A percentile compares a stretch with the other conserved stretches of the same genome.
phyloP scores from a whole-genome alignment of 2,329 filamentous ascomycete genomes.

The Paecilomyces variotii region DNA sequence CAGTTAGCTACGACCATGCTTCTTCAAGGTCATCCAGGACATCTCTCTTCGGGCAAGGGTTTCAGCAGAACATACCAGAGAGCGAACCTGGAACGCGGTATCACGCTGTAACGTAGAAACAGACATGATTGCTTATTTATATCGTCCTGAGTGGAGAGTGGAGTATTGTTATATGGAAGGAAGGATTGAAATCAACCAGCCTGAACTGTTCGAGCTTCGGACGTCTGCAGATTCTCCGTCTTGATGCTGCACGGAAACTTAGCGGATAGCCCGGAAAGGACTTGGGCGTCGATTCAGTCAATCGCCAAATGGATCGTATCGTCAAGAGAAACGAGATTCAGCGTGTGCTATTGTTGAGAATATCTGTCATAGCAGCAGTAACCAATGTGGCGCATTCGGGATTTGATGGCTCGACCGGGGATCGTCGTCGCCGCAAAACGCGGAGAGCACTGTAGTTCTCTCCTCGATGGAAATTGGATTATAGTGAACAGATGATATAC shows the following conservation, averaged over 20 bases:
- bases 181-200: neutral
- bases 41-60: neutral
- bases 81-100: slow-evolving; percentile 41
- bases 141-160: slow-evolving; percentile 1
- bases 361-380: slow-evolving; percentile 17
- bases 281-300: neutral
- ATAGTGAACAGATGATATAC: neutral
- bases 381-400: slow-evolving; percentile 11
- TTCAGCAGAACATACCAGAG: slow-evolving; percentile 29
- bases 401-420: neutral
- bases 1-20: neutral
- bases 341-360: slow-evolving; percentile 11
- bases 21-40: neutral
- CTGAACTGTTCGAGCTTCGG: neutral
- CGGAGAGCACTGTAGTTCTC: neutral
- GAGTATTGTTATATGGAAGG: neutral
- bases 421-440: neutral
- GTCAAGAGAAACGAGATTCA: neutral
- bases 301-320: neutral
- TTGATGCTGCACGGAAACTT: neutral
- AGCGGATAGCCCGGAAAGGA: neutral
- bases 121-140: slow-evolving; percentile 29
- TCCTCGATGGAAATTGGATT: neutral
- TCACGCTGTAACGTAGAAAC: slow-evolving; percentile 33
- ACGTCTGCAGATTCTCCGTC: neutral